Percentiles rank a stretch among this genome's conserved stretches.
These are phyloP conservation scores for Plenodomus tracheiphilus DNA, from an alignment of 2,329 filamentous ascomycete genomes.

Conservation along the genomic window DNA sequence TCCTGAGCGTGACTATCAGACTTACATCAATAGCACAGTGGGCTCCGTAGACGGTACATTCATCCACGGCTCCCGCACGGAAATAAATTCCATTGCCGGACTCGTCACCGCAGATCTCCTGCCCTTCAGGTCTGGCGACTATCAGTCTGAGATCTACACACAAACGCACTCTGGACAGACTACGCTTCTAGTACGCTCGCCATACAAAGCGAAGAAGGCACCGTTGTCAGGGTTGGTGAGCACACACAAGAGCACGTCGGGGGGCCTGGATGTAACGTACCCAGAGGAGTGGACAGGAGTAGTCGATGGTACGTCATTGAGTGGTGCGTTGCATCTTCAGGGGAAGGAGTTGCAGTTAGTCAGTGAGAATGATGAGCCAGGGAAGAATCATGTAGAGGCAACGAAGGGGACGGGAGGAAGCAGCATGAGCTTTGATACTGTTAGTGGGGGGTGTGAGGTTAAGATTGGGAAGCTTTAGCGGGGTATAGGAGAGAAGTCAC, in stretches of 20 bases:
- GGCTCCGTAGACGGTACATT: conserved; percentile 45
- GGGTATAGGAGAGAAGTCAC: no score
- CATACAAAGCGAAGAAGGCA: conserved; percentile 33
- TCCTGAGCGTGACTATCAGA: conserved; percentile 48
- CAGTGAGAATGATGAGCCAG: conserved; percentile 28
- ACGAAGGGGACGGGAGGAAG: conserved; percentile 45
- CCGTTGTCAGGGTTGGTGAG: conserved; percentile 36
- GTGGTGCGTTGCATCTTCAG: conserved; percentile 43
- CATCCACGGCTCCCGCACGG: conserved; percentile 46
- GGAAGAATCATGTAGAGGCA: conserved; percentile 42
- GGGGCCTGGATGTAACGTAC: conserved; percentile 43
- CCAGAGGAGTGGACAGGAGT: conserved; percentile 49
- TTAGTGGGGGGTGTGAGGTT: conserved; percentile 39
- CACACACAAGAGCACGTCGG: conserved; percentile 42
- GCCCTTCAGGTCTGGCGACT: conserved; percentile 38
- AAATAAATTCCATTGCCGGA: conserved; percentile 43
- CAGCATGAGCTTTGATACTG: conserved; percentile 38
- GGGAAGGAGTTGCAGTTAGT: conserved; percentile 45
- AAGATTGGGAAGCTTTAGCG: conserved; percentile 34
- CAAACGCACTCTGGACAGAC: conserved; percentile 42
- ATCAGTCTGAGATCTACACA: conserved; percentile 37
- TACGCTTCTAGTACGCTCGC: conserved; percentile 34
- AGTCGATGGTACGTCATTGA: conserved; percentile 43
- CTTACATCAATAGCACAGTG: conserved; percentile 43
- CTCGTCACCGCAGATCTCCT: conserved; percentile 43